Conservation (phyloP, 2,329 filamentous ascomycete species). For the Ophiostoma populinum region DNA sequence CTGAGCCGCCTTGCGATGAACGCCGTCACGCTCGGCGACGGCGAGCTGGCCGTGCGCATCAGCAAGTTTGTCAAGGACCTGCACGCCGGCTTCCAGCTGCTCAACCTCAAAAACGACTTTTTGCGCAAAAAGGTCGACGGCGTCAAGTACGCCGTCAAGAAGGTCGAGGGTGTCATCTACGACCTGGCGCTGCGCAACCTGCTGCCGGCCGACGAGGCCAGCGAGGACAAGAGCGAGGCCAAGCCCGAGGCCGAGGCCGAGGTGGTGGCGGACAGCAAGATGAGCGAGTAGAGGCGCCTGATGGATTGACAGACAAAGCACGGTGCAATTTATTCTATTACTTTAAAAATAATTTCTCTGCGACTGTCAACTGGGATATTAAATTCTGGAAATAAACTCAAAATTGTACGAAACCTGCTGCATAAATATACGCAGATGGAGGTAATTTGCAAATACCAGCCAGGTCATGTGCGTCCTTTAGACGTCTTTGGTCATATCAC, state of each 20-base stretch:
- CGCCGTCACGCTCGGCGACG: slow-evolving; percentile 81
- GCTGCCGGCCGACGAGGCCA: slow-evolving; percentile 35
- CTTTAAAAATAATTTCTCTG: no score
- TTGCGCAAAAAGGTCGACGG: slow-evolving; percentile 76
- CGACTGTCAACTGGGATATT: no score
- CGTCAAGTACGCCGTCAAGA: slow-evolving; percentile 95
- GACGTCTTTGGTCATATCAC: no score
- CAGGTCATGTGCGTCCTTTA: no score
- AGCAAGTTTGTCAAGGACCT: slow-evolving; percentile 87
- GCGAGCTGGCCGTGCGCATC: slow-evolving; percentile 70
- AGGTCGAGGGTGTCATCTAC: slow-evolving; percentile 95
- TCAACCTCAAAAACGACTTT: slow-evolving; percentile 94
- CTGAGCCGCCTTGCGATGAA: slow-evolving; percentile 84
- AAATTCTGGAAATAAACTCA: no score
- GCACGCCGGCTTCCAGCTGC: slow-evolving; percentile 87
- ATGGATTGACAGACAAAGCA: no score
- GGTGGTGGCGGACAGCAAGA: background rate
- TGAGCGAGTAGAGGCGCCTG: no score
- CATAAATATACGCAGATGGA: no score
- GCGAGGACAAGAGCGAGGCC: slow-evolving; percentile 14
- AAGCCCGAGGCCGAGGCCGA: slow-evolving; percentile 11
- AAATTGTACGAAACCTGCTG: no score
- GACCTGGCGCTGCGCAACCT: slow-evolving; percentile 78
- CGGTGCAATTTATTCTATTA: no score
- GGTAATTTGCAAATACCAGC: no score